Evolutionary conservation across 23 red algal genomes (phyloP).

Genomic region (Gracilaria caudata): DNA sequence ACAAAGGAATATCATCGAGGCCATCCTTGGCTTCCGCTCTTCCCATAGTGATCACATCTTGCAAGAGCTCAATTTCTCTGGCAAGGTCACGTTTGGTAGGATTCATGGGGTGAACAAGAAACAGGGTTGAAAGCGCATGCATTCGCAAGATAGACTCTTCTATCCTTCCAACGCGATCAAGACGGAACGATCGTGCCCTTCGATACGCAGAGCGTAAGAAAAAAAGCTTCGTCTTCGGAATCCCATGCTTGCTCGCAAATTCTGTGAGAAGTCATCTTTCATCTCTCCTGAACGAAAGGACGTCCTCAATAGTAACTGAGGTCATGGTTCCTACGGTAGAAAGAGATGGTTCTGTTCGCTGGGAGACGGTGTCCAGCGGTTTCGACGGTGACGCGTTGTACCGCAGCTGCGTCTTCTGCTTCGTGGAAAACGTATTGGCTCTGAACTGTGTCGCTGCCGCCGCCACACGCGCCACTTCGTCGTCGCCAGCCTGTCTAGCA

Average conservation of each 20-base stretch:
- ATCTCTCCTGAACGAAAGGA: conserved; percentile 9
- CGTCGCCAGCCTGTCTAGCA: conserved; percentile 41
- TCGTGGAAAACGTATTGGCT: conserved; percentile 9
- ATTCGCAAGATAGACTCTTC: conserved; percentile 41
- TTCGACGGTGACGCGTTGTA: conserved; percentile 40
- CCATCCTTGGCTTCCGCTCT: conserved; percentile 52
- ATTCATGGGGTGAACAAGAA: conserved; percentile 52
- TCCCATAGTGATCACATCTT: conserved; percentile 50
- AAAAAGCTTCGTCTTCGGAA: conserved; percentile 65
- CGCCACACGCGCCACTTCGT: conserved; percentile 50
- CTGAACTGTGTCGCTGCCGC: conserved; percentile 12
- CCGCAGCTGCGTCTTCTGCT: conserved; percentile 58
- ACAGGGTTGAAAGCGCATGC: conserved; percentile 69
- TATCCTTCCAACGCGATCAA: conserved; percentile 47
- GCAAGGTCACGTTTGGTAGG: conserved; percentile 22
- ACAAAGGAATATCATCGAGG: conserved; percentile 58
- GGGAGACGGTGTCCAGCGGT: background rate
- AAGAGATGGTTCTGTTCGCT: background rate
- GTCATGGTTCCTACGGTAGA: background rate
- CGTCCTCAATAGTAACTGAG: conserved; percentile 43
- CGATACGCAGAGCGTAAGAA: conserved; percentile 43
- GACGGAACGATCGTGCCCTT: conserved; percentile 42
- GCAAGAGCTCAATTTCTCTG: conserved; percentile 66
- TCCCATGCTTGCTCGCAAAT: conserved; percentile 40
- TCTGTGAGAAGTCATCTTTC: conserved; percentile 58